phyloP scores from a whole-genome alignment of 176 grass and related monocot species.

The Phragmites australis region DNA sequence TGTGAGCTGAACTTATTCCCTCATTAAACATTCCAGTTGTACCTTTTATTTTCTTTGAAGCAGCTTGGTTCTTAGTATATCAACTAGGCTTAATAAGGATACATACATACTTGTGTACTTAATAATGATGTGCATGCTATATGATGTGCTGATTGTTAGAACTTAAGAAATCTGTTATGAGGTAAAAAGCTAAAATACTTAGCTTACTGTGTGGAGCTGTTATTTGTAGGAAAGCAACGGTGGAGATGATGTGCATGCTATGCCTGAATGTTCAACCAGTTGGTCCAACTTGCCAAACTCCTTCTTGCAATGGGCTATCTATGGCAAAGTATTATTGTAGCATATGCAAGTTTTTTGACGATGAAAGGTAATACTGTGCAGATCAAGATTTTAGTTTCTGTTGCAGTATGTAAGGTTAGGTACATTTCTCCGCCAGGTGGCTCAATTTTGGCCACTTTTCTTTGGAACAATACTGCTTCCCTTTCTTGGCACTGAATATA shows the following conservation, averaged over 20 bases:
- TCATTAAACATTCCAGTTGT: not conserved
- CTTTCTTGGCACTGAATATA: constrained; percentile 7
- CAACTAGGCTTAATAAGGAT: not conserved
- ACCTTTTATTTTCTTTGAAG: not conserved
- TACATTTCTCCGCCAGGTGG: not conserved
- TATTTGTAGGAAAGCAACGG: constrained; percentile 67
- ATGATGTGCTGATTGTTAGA: constrained; percentile 4
- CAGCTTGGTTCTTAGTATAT: not conserved
- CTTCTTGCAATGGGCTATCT: constrained; percentile 63
- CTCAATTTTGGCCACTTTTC: not conserved
- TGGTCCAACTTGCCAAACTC: constrained; percentile 59
- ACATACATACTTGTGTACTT: not conserved
- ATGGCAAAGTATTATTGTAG: constrained; percentile 90
- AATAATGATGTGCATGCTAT: too few relatives aligned
- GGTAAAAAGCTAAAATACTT: not conserved
- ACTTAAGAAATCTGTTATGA: constrained; percentile 1
- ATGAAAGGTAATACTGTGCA: constrained; percentile 61
- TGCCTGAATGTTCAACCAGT: constrained; percentile 79
- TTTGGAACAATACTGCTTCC: not conserved
- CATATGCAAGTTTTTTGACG: constrained; percentile 95
- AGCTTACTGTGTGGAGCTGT: constrained; percentile 29
- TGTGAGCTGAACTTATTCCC: not conserved
- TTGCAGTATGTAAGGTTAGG: not conserved
- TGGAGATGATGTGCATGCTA: constrained; percentile 92
- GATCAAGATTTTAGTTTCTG: not conserved